Conservation (phyloP, 768 basidiomycete genomes). For the Tylopilus balloui region DNA sequence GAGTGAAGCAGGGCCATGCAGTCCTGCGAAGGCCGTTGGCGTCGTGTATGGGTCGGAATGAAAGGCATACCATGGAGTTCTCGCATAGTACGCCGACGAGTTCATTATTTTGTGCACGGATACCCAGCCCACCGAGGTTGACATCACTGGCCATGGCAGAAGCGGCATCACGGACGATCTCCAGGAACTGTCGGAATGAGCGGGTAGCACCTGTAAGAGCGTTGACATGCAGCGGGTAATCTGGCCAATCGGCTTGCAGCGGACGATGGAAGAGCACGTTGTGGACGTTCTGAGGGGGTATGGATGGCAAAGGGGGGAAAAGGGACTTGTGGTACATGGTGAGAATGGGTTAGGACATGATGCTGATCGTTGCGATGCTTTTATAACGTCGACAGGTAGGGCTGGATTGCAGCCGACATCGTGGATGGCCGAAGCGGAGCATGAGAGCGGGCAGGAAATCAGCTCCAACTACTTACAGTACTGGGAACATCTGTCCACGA, state of each 20-base stretch:
- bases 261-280: constrained; percentile 51
- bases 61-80: constrained; percentile 53
- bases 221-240: constrained; percentile 56
- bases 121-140: constrained; percentile 51
- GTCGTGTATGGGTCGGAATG: neutral
- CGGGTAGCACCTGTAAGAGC: constrained; percentile 44
- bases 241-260: constrained; percentile 51
- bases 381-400: constrained; percentile 3
- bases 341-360: neutral
- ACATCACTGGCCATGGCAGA: constrained; percentile 51
- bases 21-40: constrained; percentile 38
- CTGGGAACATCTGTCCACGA: neutral
- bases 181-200: constrained; percentile 46
- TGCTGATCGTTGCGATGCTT: neutral
- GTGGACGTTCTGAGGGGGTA: constrained; percentile 52
- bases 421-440: constrained; percentile 4
- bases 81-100: constrained; percentile 68
- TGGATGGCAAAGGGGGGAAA: constrained; percentile 47
- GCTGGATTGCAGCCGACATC: neutral
- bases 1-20: constrained; percentile 48
- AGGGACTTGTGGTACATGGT: constrained; percentile 55
- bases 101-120: constrained; percentile 44
- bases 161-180: constrained; percentile 49
- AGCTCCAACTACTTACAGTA: neutral
- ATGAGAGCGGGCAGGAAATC: too few relatives aligned